Evolutionary conservation across 2,329 filamentous ascomycete species (phyloP), one percentile per base, ranked within the genome.

Genomic region (Aureobasidium sp.): DNA sequence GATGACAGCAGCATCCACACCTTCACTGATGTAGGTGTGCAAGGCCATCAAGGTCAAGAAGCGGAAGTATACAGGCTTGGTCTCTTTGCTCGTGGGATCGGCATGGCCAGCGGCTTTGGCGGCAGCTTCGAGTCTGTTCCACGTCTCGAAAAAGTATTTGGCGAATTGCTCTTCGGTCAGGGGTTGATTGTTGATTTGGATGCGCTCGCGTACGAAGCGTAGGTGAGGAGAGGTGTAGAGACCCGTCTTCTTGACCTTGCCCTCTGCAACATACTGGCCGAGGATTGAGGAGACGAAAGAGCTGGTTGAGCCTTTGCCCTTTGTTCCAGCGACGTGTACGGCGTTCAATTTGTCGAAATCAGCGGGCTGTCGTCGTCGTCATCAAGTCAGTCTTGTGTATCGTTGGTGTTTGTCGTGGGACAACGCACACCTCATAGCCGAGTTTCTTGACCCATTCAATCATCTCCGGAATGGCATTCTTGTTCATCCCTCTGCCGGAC

Each of bases 61-160:
- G 24, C 91, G 85, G 68, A 97, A 97, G 69, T 94, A 97, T 48
- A 90, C 86, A 0, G 93, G 93, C 67, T 94, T 95, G 1, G 80
- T 80, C 1, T 68, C 70, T 0, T 73, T 71, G 16, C 70, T 70
- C n/a, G 70, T 67, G 1, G 83, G 75, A 45, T 78, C 70, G 14
- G 64, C 59, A 4, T 64, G 59, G 0, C 80, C 79, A 12, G 75
- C 75, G 0, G 74, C 69, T 12, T 74, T 74, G 1, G 74, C 77
- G 17, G 60, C 54, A 30, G 74, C 70, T 53, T 81, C 80, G 2
- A 85, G 65, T 3, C 74, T 74, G 59, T 90, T 86, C 89, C 89
- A 95, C 27, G 90, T 73, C 62, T 91, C 84, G 66, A 89, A 94
- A 68, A 95, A 90, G 65, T 89, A 89, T 56, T 74, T 74, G 1